Evolutionary conservation across 2,329 filamentous ascomycete species (phyloP), one percentile per base, ranked within the genome.

Genomic region (Exophiala dermatitidis): DNA sequence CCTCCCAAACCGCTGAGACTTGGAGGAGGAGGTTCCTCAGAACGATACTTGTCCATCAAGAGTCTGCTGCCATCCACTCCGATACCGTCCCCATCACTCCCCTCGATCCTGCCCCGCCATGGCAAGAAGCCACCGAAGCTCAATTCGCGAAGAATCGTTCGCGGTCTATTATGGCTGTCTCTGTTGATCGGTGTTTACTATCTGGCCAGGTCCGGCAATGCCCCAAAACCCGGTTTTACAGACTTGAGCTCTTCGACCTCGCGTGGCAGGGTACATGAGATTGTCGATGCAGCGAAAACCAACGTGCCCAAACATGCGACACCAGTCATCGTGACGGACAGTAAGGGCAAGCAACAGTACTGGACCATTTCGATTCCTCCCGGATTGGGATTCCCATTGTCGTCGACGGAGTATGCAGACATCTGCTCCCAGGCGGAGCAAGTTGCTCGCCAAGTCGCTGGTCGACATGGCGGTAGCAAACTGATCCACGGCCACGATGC

Each of bases 331-430:
- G 75, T 90, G 43, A 80, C 77, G 9, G 86, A 90, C 68, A 71
- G 74, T 29, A 73, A 75, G 42, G 85, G 85, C 2, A 78, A 76
- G 48, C 74, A 82, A 7, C 84, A 80, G 19, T 19, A 19, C 66
- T 94, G 89, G 89, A 93, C 88, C 0, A 79, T 94, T 7, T 89
- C 82, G 1, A 90, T 95, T 36, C 88, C 88, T 0, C 74, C 77
- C 4, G 77, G 76, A 53, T 73, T 77, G 43, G 72, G 75, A 2
- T 91, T 91, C 56, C 88, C 88, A 1, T 68, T 93, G 2, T 69
- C 75, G 0, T 77, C 80, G 19, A 69, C 77, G 6, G 79, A 88
- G 57, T 93, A 93, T 65, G 69, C 75, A 9, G 79, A 84, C 40
- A 84, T 94, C 54, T 87, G 84, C 65, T 73, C 72, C 30, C 81